Percentiles rank a stretch among this genome's conserved stretches.
Evolutionary conservation across 208 protist species (phyloP).

Genomic region (Leishmania guyanensis): DNA sequence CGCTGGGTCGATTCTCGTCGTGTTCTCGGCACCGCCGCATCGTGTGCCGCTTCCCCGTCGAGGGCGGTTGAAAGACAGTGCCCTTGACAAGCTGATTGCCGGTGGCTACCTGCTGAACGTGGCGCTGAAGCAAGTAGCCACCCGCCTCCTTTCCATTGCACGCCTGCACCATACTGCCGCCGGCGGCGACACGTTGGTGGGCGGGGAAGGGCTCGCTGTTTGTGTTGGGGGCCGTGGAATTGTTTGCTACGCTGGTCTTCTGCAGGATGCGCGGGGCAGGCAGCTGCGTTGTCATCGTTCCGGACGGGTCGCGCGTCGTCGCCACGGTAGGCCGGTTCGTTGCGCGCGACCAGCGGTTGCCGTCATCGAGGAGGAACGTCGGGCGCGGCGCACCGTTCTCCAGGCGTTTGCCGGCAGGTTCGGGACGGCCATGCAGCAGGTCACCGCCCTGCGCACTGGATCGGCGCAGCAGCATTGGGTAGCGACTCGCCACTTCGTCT

Average conservation of each 20-base stretch:
- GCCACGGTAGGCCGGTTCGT: slow-evolving; percentile 41
- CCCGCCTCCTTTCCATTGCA: slow-evolving; percentile 1
- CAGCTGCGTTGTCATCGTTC: slow-evolving; percentile 19
- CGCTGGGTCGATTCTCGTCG: neutral
- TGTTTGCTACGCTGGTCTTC: neutral
- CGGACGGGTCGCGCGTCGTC: slow-evolving; percentile 45
- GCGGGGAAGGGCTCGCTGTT: slow-evolving; percentile 28
- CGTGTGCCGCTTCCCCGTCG: slow-evolving; percentile 1
- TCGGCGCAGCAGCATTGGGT: slow-evolving; percentile 36
- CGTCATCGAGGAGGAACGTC: slow-evolving; percentile 45
- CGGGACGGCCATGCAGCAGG: neutral
- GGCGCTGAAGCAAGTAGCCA: slow-evolving; percentile 45
- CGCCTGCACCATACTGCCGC: neutral
- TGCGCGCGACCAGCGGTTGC: slow-evolving; percentile 44
- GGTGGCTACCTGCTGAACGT: slow-evolving; percentile 53
- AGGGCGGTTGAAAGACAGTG: slow-evolving; percentile 19
- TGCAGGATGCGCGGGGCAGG: slow-evolving; percentile 21
- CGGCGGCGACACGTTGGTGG: slow-evolving; percentile 4
- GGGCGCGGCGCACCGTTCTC: slow-evolving; percentile 11
- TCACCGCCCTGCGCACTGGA: slow-evolving; percentile 28
- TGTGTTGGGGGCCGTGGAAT: neutral
- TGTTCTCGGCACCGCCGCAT: slow-evolving; percentile 7
- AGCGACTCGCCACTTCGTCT: slow-evolving; percentile 18
- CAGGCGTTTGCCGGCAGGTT: neutral
- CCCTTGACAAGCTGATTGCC: slow-evolving; percentile 33